Percentiles rank a stretch among this genome's conserved stretches.
phyloP scores from a whole-genome alignment of 257 asterid genomes.

The Ilex asprella region DNA sequence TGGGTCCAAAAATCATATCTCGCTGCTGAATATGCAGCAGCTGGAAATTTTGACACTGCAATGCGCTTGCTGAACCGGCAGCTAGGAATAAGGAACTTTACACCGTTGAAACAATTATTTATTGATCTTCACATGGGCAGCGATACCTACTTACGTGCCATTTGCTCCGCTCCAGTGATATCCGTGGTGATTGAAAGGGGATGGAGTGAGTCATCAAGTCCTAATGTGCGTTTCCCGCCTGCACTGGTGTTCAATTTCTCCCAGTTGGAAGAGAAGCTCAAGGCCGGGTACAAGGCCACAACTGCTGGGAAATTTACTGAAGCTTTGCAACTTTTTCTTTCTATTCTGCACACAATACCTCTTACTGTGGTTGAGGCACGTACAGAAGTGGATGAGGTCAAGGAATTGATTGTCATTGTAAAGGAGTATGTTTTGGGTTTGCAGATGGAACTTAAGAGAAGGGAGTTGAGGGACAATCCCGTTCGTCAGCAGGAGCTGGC shows the following conservation, averaged over 20 bases:
- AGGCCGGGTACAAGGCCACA: constrained; percentile 67
- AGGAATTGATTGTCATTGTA: constrained; percentile 56
- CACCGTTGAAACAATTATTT: constrained; percentile 58
- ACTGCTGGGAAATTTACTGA: constrained; percentile 71
- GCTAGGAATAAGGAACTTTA: constrained; percentile 62
- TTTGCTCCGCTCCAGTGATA: constrained; percentile 61
- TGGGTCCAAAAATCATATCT: constrained; percentile 89
- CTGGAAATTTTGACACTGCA: constrained; percentile 90
- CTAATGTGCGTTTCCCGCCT: constrained; percentile 76
- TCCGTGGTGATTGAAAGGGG: constrained; percentile 76
- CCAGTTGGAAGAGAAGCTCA: constrained; percentile 76
- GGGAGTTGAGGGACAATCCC: constrained; percentile 55
- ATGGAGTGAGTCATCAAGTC: constrained; percentile 66
- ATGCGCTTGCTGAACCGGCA: constrained; percentile 87
- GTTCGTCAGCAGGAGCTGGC: constrained; percentile 90
- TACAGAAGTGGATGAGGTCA: constrained; percentile 80
- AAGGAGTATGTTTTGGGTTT: constrained; percentile 70
- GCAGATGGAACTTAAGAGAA: constrained; percentile 81
- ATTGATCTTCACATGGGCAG: constrained; percentile 73
- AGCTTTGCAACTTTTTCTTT: constrained; percentile 50
- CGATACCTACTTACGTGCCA: constrained; percentile 67
- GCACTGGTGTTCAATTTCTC: constrained; percentile 60
- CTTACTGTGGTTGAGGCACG: constrained; percentile 69
- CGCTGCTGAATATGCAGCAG: constrained; percentile 94
- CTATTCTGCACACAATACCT: constrained; percentile 73